A percentile compares a stretch with the other conserved stretches of the same genome.
Conservation (phyloP, 805 yeast species). For the Yamadazyma philogaea region DNA sequence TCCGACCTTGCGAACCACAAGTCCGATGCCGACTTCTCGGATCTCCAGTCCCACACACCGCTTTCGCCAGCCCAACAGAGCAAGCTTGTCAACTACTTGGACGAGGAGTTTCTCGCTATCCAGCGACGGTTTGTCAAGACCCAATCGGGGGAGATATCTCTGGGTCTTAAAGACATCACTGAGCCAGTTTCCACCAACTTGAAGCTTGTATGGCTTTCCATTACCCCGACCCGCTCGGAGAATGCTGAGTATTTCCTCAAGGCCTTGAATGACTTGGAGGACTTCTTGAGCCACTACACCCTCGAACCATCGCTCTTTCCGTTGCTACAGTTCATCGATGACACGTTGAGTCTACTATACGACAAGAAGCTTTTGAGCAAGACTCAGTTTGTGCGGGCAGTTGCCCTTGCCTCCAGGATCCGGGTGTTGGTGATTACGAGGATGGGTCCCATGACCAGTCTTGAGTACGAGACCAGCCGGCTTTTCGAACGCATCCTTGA, state of each 20-base stretch:
- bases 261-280: slow-evolving; percentile 38
- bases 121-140: slow-evolving; percentile 36
- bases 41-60: neutral
- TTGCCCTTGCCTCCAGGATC: slow-evolving; percentile 31
- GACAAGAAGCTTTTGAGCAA: slow-evolving; percentile 17
- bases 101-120: slow-evolving; percentile 31
- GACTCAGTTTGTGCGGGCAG: slow-evolving; percentile 33
- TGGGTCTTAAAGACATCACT: slow-evolving; percentile 24
- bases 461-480: slow-evolving; percentile 28
- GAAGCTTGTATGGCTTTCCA: slow-evolving; percentile 34
- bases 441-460: slow-evolving; percentile 16
- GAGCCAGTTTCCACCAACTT: slow-evolving; percentile 24
- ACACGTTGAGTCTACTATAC: slow-evolving; percentile 8
- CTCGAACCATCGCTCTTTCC: slow-evolving; percentile 10
- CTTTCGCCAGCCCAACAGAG: slow-evolving; percentile 29
- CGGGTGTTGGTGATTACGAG: slow-evolving; percentile 28
- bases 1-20: neutral
- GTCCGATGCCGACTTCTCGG: neutral
- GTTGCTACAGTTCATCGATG: slow-evolving; percentile 12
- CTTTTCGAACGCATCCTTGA: slow-evolving; percentile 39
- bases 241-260: slow-evolving; percentile 36
- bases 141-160: slow-evolving; percentile 28
- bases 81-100: slow-evolving; percentile 32
- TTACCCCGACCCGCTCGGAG: slow-evolving; percentile 25
- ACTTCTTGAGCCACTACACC: slow-evolving; percentile 30